A percentile compares a stretch with the other conserved stretches of the same genome.
Conservation (phyloP, 768 basidiomycete species). For the Leccinum barrowsii region DNA sequence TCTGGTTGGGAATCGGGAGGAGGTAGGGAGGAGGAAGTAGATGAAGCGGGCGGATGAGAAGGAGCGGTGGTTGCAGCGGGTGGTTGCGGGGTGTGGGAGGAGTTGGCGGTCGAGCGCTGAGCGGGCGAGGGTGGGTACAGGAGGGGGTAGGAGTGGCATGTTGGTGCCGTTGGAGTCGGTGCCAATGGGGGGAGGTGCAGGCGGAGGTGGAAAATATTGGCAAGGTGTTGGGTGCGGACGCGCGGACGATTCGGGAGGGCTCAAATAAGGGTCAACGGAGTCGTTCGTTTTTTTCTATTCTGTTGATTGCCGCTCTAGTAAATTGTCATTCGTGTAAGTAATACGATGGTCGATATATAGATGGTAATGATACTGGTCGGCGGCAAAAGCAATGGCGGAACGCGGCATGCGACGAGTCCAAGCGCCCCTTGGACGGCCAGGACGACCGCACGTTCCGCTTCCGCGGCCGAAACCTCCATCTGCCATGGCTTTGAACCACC, state of each 20-base stretch:
- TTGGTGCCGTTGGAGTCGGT: constrained; percentile 16
- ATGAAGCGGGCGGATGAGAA: constrained; percentile 57
- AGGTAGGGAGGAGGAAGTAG: constrained; percentile 43
- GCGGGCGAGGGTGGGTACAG: constrained; percentile 9
- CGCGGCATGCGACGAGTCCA: no score
- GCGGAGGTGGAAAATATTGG: constrained; percentile 48
- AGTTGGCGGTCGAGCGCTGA: constrained; percentile 48
- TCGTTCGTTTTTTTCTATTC: no score
- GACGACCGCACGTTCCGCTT: constrained; percentile 22
- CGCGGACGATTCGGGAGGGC: constrained; percentile 42
- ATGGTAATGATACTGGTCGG: no score
- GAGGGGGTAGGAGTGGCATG: neutral
- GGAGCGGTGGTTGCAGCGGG: constrained; percentile 71
- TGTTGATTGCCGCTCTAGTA: no score
- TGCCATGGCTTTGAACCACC: constrained; percentile 67
- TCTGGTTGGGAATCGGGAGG: constrained; percentile 47
- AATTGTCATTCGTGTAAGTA: no score
- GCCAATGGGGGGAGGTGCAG: constrained; percentile 34
- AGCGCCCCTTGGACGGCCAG: no score
- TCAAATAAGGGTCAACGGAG: no score
- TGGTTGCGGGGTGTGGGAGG: constrained; percentile 72
- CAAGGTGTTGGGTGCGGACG: constrained; percentile 37
- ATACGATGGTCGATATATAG: no score
- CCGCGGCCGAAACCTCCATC: constrained; percentile 50
- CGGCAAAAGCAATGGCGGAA: no score